phyloP scores from a whole-genome alignment of 495 filamentous ascomycete species.

The Neurospora sp. region DNA sequence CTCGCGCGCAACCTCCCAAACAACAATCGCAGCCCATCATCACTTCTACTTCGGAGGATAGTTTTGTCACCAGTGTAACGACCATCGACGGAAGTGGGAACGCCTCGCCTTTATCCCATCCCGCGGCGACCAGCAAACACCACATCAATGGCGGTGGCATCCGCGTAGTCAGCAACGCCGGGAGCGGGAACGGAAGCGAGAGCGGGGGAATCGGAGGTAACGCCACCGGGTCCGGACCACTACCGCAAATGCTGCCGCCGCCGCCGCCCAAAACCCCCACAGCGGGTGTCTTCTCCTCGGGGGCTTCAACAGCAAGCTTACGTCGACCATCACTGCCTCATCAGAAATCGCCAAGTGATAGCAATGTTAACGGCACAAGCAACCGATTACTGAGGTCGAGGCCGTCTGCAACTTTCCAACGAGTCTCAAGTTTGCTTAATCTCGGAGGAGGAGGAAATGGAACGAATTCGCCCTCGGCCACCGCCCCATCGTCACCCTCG shows the following conservation, averaged over 20 bases:
- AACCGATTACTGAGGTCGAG: background rate
- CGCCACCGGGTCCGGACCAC: background rate
- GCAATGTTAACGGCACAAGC: background rate
- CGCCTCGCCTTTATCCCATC: background rate
- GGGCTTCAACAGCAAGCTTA: background rate
- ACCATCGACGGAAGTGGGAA: background rate
- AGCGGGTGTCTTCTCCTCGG: background rate
- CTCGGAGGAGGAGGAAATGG: background rate
- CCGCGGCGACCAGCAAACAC: background rate
- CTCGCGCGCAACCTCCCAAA: constrained; percentile 5
- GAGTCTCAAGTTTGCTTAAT: constrained; percentile 7
- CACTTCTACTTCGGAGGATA: background rate
- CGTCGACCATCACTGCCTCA: background rate
- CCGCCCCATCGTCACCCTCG: background rate
- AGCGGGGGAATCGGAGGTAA: background rate
- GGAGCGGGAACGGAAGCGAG: background rate
- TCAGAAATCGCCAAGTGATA: background rate
- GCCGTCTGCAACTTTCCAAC: background rate
- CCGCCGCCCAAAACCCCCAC: background rate
- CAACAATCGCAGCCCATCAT: background rate
- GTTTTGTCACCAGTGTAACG: background rate
- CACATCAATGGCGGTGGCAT: background rate
- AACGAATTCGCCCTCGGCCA: background rate
- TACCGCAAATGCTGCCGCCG: background rate
- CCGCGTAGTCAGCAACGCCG: background rate